Percentiles rank a stretch among this genome's conserved stretches.
These are phyloP conservation scores for Thymus mandschuricus DNA, from an alignment of 257 asterid species.

Conservation along the genomic window DNA sequence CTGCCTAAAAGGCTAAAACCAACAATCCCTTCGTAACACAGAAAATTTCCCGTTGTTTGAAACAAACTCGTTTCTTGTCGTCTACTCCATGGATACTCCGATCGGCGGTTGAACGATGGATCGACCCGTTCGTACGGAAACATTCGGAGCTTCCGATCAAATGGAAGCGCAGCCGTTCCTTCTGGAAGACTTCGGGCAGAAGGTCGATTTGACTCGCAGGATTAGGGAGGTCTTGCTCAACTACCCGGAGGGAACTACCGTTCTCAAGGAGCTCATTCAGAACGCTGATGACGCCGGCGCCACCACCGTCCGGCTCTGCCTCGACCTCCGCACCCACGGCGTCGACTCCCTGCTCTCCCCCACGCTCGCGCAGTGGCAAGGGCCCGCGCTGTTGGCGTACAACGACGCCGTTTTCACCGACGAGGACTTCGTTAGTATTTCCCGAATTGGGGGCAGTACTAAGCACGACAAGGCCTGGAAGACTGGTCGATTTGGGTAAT, in stretches of 20 bases:
- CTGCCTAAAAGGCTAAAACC: background rate
- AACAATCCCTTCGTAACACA: background rate
- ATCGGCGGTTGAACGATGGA: constrained; percentile 33
- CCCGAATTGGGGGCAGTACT: constrained; percentile 91
- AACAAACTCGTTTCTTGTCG: background rate
- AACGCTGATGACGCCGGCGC: constrained; percentile 99
- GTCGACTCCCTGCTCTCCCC: constrained; percentile 67
- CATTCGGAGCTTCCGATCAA: constrained; percentile 31
- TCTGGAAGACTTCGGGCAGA: constrained; percentile 96
- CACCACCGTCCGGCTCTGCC: constrained; percentile 84
- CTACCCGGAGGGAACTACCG: constrained; percentile 97
- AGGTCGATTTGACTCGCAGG: constrained; percentile 93
- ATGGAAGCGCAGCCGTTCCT: constrained; percentile 57
- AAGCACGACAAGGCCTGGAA: constrained; percentile 86
- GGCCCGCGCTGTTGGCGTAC: constrained; percentile 83
- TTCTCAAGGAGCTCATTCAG: constrained; percentile 92
- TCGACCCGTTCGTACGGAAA: constrained; percentile 7
- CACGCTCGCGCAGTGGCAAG: constrained; percentile 85
- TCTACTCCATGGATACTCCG: constrained; percentile 13
- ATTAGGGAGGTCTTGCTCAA: constrained; percentile 90
- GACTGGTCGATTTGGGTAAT: constrained; percentile 96
- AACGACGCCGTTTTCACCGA: constrained; percentile 89
- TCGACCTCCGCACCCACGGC: constrained; percentile 76
- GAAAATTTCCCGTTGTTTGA: background rate
- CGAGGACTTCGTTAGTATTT: constrained; percentile 92